These are phyloP conservation scores for Metarhizium brunneum DNA, from an alignment of 2,329 filamentous ascomycete genomes.

Conservation along the genomic window DNA sequence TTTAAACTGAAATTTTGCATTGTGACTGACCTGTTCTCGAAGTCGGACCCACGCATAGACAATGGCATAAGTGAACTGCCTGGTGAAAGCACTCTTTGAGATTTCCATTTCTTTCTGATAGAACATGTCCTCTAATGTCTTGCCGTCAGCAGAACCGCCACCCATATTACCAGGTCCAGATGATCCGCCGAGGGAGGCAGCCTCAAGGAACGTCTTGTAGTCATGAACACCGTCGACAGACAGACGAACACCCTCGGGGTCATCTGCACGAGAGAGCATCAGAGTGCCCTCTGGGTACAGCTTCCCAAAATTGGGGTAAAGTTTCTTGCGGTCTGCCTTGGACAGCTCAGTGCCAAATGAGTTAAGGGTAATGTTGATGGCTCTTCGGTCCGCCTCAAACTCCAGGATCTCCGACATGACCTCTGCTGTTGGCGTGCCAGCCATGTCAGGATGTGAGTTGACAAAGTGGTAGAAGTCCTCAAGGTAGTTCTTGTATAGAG, in stretches of 20 bases:
- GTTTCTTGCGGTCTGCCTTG: slow-evolving; percentile 89
- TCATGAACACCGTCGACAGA: slow-evolving; percentile 89
- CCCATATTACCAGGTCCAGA: slow-evolving; percentile 76
- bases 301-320: slow-evolving; percentile 86
- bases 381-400: slow-evolving; percentile 91
- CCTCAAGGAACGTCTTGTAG: slow-evolving; percentile 94
- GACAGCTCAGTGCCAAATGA: slow-evolving; percentile 94
- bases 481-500: slow-evolving; percentile 97
- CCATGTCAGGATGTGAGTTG: slow-evolving; percentile 78
- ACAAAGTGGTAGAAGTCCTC: slow-evolving; percentile 96
- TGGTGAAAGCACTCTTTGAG: slow-evolving; percentile 87
- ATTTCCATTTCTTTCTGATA: slow-evolving; percentile 99
- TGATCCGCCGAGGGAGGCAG: slow-evolving; percentile 66
- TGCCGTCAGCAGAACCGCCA: slow-evolving; percentile 69
- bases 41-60: slow-evolving; percentile 98
- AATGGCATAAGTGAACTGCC: slow-evolving; percentile 89
- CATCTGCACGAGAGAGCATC: slow-evolving; percentile 91
- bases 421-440: slow-evolving; percentile 80
- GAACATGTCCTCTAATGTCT: slow-evolving; percentile 93
- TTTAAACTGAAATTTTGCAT: not conserved
- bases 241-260: slow-evolving; percentile 85
- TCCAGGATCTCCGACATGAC: slow-evolving; percentile 94
- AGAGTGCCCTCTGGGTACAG: slow-evolving; percentile 89
- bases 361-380: slow-evolving; percentile 99
- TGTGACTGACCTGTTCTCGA: slow-evolving; percentile 72